These are phyloP conservation scores for Cucurbita pepo DNA, from an alignment of 306 rosid species.

Conservation along the genomic window DNA sequence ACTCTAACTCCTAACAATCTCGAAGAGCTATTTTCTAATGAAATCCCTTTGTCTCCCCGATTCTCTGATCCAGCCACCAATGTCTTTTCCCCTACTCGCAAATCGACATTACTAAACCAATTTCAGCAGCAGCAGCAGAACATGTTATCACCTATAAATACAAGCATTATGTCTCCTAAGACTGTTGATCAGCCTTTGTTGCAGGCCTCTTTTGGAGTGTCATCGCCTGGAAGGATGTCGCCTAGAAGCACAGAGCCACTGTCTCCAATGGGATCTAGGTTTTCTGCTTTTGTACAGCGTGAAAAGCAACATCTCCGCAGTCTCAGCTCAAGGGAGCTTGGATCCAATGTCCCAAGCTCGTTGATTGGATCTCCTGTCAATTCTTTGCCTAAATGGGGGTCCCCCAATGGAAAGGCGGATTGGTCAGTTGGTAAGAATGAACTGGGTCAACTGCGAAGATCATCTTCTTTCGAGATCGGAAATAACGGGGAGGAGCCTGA, in stretches of 20 bases:
- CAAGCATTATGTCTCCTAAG: slow-evolving; percentile 51
- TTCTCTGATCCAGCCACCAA: slow-evolving; percentile 50
- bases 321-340: slow-evolving; percentile 44
- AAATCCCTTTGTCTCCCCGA: slow-evolving; percentile 56
- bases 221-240: slow-evolving; percentile 84
- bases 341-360: slow-evolving; percentile 30
- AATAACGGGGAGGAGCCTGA: slow-evolving; percentile 78
- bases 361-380: slow-evolving; percentile 50
- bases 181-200: slow-evolving; percentile 46
- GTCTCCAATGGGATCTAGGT: slow-evolving; percentile 58
- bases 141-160: slow-evolving; percentile 59
- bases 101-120: slow-evolving; percentile 57
- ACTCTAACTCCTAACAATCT: slow-evolving; percentile 70
- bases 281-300: slow-evolving; percentile 42
- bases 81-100: slow-evolving; percentile 66
- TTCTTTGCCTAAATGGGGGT: slow-evolving; percentile 73
- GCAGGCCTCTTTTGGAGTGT: slow-evolving; percentile 47
- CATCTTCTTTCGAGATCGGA: slow-evolving; percentile 41
- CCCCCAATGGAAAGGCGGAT: slow-evolving; percentile 54
- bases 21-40: slow-evolving; percentile 68
- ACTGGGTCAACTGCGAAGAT: slow-evolving; percentile 22
- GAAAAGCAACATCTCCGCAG: slow-evolving; percentile 55
- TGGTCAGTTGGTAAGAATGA: slow-evolving; percentile 55
- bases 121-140: slow-evolving; percentile 75
- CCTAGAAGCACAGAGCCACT: slow-evolving; percentile 63